A percentile compares a stretch with the other conserved stretches of the same genome.
These are phyloP conservation scores for Penicillium sp. DNA, from an alignment of 2,329 filamentous ascomycete species.

Conservation along the genomic window DNA sequence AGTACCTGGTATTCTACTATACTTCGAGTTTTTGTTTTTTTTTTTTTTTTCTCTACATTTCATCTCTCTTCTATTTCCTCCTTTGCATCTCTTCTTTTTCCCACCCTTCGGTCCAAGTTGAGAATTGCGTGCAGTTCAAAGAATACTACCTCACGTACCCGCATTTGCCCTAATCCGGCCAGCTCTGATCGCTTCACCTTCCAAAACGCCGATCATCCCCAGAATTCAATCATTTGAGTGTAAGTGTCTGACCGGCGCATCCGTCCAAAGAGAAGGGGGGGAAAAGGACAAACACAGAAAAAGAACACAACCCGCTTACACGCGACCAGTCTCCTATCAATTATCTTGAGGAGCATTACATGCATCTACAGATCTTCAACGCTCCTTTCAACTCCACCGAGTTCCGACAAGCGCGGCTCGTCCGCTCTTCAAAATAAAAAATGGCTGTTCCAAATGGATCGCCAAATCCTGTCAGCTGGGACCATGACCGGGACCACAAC, in stretches of 20 bases:
- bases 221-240: neutral
- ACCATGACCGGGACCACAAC: conserved; percentile 13
- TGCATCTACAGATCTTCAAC: conserved; percentile 33
- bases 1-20: neutral
- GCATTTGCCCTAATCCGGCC: conserved; percentile 13
- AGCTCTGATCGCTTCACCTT: conserved; percentile 3
- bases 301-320: neutral
- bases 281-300: neutral
- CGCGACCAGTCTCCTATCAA: neutral
- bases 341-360: conserved; percentile 28
- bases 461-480: conserved; percentile 16
- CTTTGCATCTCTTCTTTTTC: conserved; percentile 5
- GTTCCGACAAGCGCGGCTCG: conserved; percentile 34
- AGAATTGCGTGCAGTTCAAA: conserved; percentile 7
- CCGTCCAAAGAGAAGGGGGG: neutral
- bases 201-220: neutral
- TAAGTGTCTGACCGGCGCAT: neutral
- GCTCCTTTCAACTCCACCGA: conserved; percentile 27
- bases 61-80: conserved; percentile 5
- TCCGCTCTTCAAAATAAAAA: conserved; percentile 35
- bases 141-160: conserved; percentile 4
- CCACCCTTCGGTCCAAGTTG: conserved; percentile 6
- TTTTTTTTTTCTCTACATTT: neutral
- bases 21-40: neutral
- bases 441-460: conserved; percentile 36